Conservation (phyloP, 192 early-diverging fungal genomes). For the Entomortierella chlamydospora region DNA sequence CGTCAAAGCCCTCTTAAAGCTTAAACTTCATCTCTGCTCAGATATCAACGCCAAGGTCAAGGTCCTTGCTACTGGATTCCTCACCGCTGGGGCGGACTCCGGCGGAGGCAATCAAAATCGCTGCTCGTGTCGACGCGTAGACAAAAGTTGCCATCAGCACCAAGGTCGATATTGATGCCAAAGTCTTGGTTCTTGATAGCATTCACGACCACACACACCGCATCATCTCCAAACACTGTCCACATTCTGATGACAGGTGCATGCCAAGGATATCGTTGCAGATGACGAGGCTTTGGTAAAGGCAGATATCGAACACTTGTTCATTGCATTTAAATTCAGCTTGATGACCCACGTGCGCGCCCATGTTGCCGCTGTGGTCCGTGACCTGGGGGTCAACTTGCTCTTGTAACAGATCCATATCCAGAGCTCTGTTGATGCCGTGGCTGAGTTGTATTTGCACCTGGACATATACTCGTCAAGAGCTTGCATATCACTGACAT, state of each 20-base stretch:
- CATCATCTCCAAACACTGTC: constrained; percentile 8
- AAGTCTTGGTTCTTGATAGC: constrained; percentile 16
- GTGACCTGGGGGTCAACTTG: constrained; percentile 24
- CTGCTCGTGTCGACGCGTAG: constrained; percentile 1
- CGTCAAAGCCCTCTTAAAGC: constrained; percentile 13
- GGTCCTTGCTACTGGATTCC: not conserved
- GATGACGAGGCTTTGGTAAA: constrained; percentile 8
- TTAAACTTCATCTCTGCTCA: constrained; percentile 19
- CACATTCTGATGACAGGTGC: not conserved
- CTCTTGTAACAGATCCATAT: constrained; percentile 30
- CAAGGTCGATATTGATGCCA: constrained; percentile 24
- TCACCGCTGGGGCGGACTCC: not conserved
- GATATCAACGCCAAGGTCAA: constrained; percentile 22
- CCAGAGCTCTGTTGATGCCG: constrained; percentile 11
- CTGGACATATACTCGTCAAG: constrained; percentile 31
- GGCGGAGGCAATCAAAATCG: constrained; percentile 2
- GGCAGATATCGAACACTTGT: constrained; percentile 21
- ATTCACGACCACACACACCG: constrained; percentile 1
- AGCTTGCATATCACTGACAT: constrained; percentile 16
- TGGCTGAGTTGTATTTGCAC: constrained; percentile 8
- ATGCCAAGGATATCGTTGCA: constrained; percentile 12
- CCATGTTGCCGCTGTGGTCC: constrained; percentile 2
- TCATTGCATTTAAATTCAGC: constrained; percentile 23
- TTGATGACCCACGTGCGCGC: constrained; percentile 32
- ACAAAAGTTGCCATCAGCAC: constrained; percentile 4